Base-by-base conservation (phyloP, 2,329 filamentous ascomycete species). In the Hymenoscyphus infarciens region DNA sequence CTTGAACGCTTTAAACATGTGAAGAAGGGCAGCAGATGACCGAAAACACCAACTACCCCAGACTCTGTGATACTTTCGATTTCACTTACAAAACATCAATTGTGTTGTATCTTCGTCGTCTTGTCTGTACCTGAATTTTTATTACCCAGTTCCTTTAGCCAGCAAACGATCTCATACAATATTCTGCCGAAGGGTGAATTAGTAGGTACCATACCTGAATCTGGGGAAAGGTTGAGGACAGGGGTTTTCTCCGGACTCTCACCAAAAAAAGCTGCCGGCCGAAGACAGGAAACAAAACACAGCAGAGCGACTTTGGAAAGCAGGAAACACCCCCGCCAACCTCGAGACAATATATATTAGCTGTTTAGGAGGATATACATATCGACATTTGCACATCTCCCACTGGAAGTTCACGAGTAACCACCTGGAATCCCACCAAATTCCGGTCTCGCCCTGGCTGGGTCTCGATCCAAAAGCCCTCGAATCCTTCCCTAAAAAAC, bases 171-270 rank as follows among this genome's bases (percentile, higher is more conserved):
- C 2, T 7, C 33, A 15, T 35, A 11, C 33, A 13, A 3, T 15
- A 11, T 49, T 11, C 19, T 11, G 10, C 19, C 19, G 25, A 49
- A 49, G n/a, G 8, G n/a, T 49, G 6, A 22, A 49, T 49, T 49
- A 22, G 33, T 35, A 35, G 33, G 33, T 49, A 19, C 22, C n/a
- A n/a, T n/a, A n/a, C 42, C 42, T 49, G 42, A 49, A 49, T 49
- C 42, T 49, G 42, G 42, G 42, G 42, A 49, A 49, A 22, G 42
- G 42, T 49, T 49, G 42, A 49, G 42, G n/a, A 49, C 42, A 49
- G 42, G 42, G 42, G 42, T 10, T 49, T 22, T 49, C 42, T 49
- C 42, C 42, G n/a, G n/a, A 25, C n/a, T 49, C 19, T 22, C n/a
- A 22, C 42, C n/a, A 49, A 25, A 49, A 49, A 42, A 19, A 22